Conservation (phyloP, 768 basidiomycete species). For the Trametes cingulata region DNA sequence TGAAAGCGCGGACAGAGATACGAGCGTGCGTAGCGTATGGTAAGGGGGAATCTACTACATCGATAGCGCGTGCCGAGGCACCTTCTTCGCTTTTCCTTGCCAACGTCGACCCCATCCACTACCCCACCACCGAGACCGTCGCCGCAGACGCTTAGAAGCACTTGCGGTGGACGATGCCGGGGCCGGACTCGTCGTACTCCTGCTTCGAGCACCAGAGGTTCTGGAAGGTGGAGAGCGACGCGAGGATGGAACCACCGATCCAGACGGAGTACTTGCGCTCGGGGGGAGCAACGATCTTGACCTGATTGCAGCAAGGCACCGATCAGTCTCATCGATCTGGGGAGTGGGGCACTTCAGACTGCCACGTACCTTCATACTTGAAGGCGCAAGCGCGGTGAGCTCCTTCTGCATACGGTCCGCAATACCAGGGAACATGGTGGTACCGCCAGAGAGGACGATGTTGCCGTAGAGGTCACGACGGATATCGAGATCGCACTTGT, state of each 20-base stretch:
- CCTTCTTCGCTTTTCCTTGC: conserved; percentile 26
- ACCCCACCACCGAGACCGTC: background rate
- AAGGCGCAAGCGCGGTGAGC: conserved; percentile 62
- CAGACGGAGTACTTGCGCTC: conserved; percentile 74
- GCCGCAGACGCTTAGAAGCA: conserved; percentile 34
- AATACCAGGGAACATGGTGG: conserved; percentile 65
- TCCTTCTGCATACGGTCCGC: conserved; percentile 75
- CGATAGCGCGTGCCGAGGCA: conserved; percentile 19
- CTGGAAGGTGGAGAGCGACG: conserved; percentile 67
- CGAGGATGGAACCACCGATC: conserved; percentile 52
- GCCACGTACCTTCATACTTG: conserved; percentile 57
- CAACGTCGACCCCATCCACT: conserved; percentile 10
- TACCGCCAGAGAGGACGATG: conserved; percentile 63
- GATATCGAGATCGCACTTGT: conserved; percentile 66
- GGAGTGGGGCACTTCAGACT: background rate
- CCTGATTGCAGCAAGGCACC: conserved; percentile 26
- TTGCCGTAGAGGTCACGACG: conserved; percentile 57
- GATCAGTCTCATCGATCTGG: conserved; percentile 1
- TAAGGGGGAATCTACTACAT: conserved; percentile 32
- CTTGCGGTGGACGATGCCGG: conserved; percentile 52
- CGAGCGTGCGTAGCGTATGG: conserved; percentile 29
- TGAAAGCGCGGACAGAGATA: conserved; percentile 15
- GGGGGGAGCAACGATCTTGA: conserved; percentile 67
- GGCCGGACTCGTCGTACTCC: conserved; percentile 61
- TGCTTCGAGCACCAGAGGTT: conserved; percentile 65